Conservation (phyloP, 2,329 filamentous ascomycete genomes). For the Xylariomycetidae sp. region DNA sequence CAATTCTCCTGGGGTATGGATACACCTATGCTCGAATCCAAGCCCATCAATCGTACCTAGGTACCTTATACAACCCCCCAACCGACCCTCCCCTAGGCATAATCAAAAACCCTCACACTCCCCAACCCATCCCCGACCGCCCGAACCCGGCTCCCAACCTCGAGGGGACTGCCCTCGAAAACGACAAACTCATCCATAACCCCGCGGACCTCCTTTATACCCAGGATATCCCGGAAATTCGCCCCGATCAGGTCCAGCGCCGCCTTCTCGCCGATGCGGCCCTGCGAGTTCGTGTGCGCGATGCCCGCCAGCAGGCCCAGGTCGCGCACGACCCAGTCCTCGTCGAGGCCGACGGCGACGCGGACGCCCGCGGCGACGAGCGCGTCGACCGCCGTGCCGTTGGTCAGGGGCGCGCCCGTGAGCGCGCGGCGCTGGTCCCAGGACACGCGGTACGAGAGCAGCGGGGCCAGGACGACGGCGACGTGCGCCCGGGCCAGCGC, state of each 20-base stretch:
- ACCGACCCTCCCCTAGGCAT: too few relatives aligned
- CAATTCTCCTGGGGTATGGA: too few relatives aligned
- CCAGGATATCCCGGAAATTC: constrained; percentile 54
- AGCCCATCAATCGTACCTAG: too few relatives aligned
- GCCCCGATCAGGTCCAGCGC: constrained; percentile 51
- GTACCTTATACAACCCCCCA: too few relatives aligned
- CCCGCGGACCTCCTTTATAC: constrained; percentile 29
- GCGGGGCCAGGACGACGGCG: constrained; percentile 54
- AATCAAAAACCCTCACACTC: constrained; percentile 30
- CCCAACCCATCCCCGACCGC: constrained; percentile 42
- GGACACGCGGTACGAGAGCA: constrained; percentile 45
- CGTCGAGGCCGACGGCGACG: constrained; percentile 51
- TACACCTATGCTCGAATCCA: too few relatives aligned
- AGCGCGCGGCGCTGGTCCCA: constrained; percentile 61
- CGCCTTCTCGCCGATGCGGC: constrained; percentile 44
- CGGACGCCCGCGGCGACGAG: constrained; percentile 54
- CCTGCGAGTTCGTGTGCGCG: constrained; percentile 50
- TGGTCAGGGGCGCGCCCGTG: constrained; percentile 59
- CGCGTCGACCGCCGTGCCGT: constrained; percentile 54
- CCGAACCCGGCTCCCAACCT: constrained; percentile 50
- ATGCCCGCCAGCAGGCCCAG: constrained; percentile 55
- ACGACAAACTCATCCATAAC: constrained; percentile 48
- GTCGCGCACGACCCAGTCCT: constrained; percentile 58
- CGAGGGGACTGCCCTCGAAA: constrained; percentile 56
- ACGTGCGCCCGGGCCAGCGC: constrained; percentile 52